Conservation (phyloP, 352 stramenopile species). For the Globisporangium irregulare region DNA sequence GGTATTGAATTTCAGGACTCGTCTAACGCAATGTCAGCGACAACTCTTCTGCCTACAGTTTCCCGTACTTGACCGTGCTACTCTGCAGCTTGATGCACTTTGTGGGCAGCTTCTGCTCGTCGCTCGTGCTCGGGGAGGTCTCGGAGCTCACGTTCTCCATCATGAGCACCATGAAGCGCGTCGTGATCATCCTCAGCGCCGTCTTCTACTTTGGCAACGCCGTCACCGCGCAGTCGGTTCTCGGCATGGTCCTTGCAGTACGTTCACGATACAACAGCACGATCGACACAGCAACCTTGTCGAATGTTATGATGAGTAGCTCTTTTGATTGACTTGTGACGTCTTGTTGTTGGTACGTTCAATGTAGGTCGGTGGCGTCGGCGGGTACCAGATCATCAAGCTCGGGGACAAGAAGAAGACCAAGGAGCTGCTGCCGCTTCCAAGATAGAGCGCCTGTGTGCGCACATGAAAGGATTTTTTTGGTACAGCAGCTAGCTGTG, state of each 20-base stretch:
- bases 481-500: not conserved
- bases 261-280: conserved; percentile 1
- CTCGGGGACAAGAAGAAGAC: conserved; percentile 46
- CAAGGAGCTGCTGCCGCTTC: conserved; percentile 11
- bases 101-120: conserved; percentile 75
- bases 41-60: conserved; percentile 29
- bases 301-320: not conserved
- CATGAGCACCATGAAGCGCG: conserved; percentile 89
- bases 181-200: conserved; percentile 84
- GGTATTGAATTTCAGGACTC: not conserved
- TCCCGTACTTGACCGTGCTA: conserved; percentile 70
- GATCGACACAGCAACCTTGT: not conserved
- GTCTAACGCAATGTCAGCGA: conserved; percentile 12
- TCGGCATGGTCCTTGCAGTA: conserved; percentile 73
- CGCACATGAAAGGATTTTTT: not conserved
- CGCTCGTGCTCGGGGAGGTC: conserved; percentile 80
- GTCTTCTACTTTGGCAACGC: conserved; percentile 85
- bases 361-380: conserved; percentile 60
- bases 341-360: conserved; percentile 2
- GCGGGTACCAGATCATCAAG: conserved; percentile 79
- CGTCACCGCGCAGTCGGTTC: conserved; percentile 62
- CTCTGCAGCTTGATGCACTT: conserved; percentile 86
- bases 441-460: not conserved
- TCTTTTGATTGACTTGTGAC: conserved; percentile 5
- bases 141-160: conserved; percentile 89